Percentiles rank a stretch among this genome's conserved stretches.
Conservation (phyloP, 2,329 filamentous ascomycete genomes). For the Cladosporium colombiae region DNA sequence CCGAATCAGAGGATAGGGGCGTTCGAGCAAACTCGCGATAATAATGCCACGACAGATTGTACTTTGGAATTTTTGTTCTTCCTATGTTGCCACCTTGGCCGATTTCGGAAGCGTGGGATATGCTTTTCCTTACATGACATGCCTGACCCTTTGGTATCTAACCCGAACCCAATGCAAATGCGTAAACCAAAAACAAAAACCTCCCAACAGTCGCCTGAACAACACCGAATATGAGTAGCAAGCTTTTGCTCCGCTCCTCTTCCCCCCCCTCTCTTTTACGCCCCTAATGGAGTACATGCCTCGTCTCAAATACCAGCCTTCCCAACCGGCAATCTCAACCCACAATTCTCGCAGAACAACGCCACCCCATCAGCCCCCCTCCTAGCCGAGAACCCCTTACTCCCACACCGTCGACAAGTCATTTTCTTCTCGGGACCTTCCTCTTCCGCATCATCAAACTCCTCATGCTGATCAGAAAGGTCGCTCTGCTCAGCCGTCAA, state of each 20-base stretch:
- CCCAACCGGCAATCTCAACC: conserved; percentile 18
- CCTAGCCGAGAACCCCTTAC: conserved; percentile 63
- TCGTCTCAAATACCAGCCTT: background rate
- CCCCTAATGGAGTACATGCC: accelerated
- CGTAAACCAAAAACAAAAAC: background rate
- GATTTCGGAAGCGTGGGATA: background rate
- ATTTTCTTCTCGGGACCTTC: conserved; percentile 24
- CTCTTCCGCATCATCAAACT: conserved; percentile 49
- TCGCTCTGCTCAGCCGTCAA: conserved; percentile 59
- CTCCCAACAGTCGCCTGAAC: background rate
- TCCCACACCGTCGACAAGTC: conserved; percentile 59
- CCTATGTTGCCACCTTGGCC: background rate
- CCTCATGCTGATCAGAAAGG: conserved; percentile 45
- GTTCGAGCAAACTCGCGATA: background rate
- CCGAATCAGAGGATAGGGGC: background rate
- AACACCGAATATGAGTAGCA: background rate
- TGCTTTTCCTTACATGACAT: background rate
- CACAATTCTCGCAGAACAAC: conserved; percentile 63
- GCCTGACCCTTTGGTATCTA: background rate
- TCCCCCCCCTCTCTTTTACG: background rate
- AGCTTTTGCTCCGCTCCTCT: background rate
- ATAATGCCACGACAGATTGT: background rate
- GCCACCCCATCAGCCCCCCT: conserved; percentile 55
- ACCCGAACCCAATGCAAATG: background rate
- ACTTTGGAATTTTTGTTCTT: background rate